These are phyloP conservation scores for Scopulariopsis brevicaulis DNA, from an alignment of 2,329 filamentous ascomycete species.

Conservation along the genomic window DNA sequence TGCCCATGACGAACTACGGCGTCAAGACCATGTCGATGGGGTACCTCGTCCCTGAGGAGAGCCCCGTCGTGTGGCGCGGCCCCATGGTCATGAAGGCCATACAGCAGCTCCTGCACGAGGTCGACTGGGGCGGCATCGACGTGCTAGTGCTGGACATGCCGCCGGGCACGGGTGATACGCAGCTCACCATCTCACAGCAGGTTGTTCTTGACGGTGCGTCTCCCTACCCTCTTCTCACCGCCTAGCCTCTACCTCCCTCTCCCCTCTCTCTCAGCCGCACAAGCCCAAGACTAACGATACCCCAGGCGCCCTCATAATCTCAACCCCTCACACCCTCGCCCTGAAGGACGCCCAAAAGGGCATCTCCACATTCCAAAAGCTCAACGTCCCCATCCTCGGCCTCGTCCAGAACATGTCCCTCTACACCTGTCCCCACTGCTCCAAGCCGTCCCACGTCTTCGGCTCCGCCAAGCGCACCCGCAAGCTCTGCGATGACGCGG, in stretches of 20 bases:
- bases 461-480: slow-evolving; percentile 54
- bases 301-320: slow-evolving; percentile 69
- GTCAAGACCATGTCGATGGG: slow-evolving; percentile 99
- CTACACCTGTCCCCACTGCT: slow-evolving; percentile 71
- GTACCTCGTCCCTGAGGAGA: slow-evolving; percentile 69
- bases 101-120: slow-evolving; percentile 88
- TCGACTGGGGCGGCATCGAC: slow-evolving; percentile 86
- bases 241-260: slow-evolving; percentile 1
- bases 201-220: slow-evolving; percentile 67
- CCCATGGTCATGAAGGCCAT: slow-evolving; percentile 97
- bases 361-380: slow-evolving; percentile 84
- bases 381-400: slow-evolving; percentile 69
- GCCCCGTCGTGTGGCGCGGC: slow-evolving; percentile 88
- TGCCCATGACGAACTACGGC: slow-evolving; percentile 88
- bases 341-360: slow-evolving; percentile 87
- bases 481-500: slow-evolving; percentile 58
- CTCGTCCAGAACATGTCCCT: slow-evolving; percentile 89
- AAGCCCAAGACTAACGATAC: slow-evolving; percentile 27
- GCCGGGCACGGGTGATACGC: slow-evolving; percentile 89
- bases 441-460: slow-evolving; percentile 64
- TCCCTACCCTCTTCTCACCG: not conserved
- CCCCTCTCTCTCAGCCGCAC: slow-evolving; percentile 5
- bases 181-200: slow-evolving; percentile 94
- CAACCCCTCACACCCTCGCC: slow-evolving; percentile 86
- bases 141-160: slow-evolving; percentile 84